Evolutionary conservation across 805 yeast genomes (phyloP).

Genomic region (Geotrichum ghanense): DNA sequence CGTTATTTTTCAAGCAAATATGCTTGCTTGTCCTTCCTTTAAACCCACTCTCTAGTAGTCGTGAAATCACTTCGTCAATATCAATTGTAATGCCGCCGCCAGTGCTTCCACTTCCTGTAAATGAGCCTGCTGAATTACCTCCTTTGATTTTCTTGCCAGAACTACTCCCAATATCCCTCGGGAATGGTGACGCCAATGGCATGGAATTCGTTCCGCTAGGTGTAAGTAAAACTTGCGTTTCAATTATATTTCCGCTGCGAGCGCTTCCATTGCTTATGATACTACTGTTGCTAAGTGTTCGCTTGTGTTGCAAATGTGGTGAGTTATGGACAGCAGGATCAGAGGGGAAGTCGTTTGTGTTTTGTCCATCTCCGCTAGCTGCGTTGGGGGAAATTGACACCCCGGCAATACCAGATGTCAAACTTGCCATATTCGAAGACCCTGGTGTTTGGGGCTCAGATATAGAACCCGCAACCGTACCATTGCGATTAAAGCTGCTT

Average conservation of each 20-base stretch:
- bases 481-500: neutral
- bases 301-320: neutral
- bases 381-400: neutral
- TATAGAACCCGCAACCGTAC: neutral
- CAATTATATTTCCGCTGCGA: neutral
- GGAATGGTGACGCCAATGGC: slow-evolving; percentile 1
- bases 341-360: neutral
- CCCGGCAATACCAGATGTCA: neutral
- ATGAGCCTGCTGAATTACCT: neutral
- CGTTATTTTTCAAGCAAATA: slow-evolving; percentile 70
- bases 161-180: neutral
- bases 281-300: neutral
- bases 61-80: slow-evolving; percentile 72
- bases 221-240: neutral
- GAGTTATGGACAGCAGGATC: neutral
- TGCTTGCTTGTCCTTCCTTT: slow-evolving; percentile 74
- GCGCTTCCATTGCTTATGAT: neutral
- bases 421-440: neutral
- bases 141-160: neutral
- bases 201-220: neutral
- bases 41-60: slow-evolving; percentile 81
- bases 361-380: neutral
- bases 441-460: neutral
- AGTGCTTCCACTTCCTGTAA: neutral
- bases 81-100: slow-evolving; percentile 24